Evolutionary conservation across 768 basidiomycete species (phyloP).

Genomic region (Ramaria sp.): DNA sequence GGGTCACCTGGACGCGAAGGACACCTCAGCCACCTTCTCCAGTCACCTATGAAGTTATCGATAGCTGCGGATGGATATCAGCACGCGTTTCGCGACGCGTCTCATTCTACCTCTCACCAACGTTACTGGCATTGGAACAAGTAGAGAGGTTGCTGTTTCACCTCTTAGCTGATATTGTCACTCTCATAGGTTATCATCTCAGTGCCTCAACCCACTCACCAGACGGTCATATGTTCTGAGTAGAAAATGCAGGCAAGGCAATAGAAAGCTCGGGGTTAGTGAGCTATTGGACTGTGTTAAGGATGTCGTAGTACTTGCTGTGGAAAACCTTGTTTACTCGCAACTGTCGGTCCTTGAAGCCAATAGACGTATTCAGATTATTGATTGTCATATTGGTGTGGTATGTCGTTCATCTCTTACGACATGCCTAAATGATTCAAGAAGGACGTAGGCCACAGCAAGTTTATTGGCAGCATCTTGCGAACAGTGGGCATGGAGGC

Average conservation of each 20-base stretch:
- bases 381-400: conserved; percentile 91
- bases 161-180: background rate
- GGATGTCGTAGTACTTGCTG: conserved; percentile 91
- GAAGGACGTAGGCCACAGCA: conserved; percentile 62
- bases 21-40: no score
- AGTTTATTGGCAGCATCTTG: conserved; percentile 87
- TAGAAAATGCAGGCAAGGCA: conserved; percentile 97
- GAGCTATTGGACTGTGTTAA: conserved; percentile 91
- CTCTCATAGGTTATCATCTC: conserved; percentile 74
- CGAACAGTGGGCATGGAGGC: conserved; percentile 81
- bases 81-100: conserved; percentile 13
- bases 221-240: conserved; percentile 97
- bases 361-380: conserved; percentile 87
- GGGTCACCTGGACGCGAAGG: no score
- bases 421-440: background rate
- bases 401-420: conserved; percentile 32
- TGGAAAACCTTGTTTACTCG: conserved; percentile 96
- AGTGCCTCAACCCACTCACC: conserved; percentile 89
- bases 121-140: no score
- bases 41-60: background rate
- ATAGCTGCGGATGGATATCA: conserved; percentile 1
- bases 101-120: conserved; percentile 5
- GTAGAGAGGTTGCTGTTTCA: no score
- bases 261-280: conserved; percentile 95
- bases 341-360: conserved; percentile 90